A percentile compares a stretch with the other conserved stretches of the same genome.
These are phyloP conservation scores for Desmodesmus armatus DNA, from an alignment of 139 green algal genomes.

Conservation along the genomic window DNA sequence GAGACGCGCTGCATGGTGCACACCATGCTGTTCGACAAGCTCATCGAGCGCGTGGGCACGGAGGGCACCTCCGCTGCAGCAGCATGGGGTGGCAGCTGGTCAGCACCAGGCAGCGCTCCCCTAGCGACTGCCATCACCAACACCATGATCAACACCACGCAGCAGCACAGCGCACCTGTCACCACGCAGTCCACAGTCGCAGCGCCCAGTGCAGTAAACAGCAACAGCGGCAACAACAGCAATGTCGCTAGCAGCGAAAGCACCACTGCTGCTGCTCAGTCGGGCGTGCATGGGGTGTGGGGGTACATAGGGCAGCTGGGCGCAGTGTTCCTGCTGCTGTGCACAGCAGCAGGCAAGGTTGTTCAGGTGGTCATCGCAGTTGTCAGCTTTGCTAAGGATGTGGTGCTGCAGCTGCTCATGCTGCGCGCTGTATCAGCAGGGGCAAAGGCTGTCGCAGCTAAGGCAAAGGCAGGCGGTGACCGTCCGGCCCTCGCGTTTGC, in stretches of 20 bases:
- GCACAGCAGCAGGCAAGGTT: not conserved
- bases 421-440: not conserved
- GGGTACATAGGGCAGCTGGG: not conserved
- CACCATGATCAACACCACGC: not conserved
- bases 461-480: not conserved
- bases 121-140: constrained; percentile 16
- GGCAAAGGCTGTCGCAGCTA: not conserved
- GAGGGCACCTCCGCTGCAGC: not conserved
- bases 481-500: not conserved
- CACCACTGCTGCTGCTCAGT: not conserved
- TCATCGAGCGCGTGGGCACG: not conserved
- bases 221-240: not conserved
- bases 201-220: not conserved
- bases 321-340: not conserved
- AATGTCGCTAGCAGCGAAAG: not conserved
- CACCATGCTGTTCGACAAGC: constrained; percentile 6
- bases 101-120: not conserved
- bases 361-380: not conserved
- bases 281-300: not conserved
- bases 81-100: not conserved
- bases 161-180: not conserved
- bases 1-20: constrained; percentile 25
- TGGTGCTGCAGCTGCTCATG: not conserved
- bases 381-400: not conserved
- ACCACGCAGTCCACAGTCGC: not conserved